A percentile compares a stretch with the other conserved stretches of the same genome.
These are phyloP conservation scores for Ceratobasidium sp. DNA, from an alignment of 1,284 basidiomycete species.

Conservation along the genomic window DNA sequence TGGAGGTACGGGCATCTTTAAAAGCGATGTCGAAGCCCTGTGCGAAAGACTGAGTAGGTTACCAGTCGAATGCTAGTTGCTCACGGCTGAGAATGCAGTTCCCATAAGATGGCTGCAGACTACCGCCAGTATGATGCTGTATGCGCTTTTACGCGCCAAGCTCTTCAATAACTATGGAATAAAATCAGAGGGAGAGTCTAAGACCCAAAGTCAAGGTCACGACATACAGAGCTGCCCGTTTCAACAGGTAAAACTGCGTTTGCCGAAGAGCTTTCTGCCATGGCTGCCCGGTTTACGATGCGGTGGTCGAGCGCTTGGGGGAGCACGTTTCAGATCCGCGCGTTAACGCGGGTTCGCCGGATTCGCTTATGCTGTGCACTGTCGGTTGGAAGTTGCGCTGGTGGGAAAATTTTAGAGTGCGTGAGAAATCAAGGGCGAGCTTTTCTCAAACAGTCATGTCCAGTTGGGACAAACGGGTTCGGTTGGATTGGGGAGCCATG, in stretches of 20 bases:
- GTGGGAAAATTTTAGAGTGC: not conserved
- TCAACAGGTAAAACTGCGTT: not conserved
- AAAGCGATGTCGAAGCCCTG: conserved; percentile 25
- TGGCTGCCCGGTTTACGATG: not conserved
- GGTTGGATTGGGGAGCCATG: too few relatives aligned
- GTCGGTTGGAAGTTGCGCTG: not conserved
- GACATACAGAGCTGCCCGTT: not conserved
- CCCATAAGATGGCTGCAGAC: conserved; percentile 22
- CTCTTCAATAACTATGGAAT: not conserved
- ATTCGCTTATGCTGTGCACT: not conserved
- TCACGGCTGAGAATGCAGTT: conserved; percentile 4
- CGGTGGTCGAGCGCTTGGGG: not conserved
- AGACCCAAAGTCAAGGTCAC: not conserved
- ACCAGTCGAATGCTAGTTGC: not conserved
- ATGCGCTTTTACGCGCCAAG: not conserved
- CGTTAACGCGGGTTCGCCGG: not conserved
- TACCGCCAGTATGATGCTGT: not conserved
- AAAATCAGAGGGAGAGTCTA: not conserved
- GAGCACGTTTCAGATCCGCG: conserved; percentile 7
- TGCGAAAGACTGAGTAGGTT: not conserved
- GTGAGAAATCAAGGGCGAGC: not conserved
- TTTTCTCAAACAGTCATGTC: not conserved
- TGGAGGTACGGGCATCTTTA: not conserved
- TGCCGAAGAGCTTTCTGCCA: not conserved
- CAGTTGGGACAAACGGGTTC: too few relatives aligned